A percentile compares a stretch with the other conserved stretches of the same genome.
These are phyloP conservation scores for Rhynchospora breviuscula DNA, from an alignment of 176 grass and related monocot species.

Conservation along the genomic window DNA sequence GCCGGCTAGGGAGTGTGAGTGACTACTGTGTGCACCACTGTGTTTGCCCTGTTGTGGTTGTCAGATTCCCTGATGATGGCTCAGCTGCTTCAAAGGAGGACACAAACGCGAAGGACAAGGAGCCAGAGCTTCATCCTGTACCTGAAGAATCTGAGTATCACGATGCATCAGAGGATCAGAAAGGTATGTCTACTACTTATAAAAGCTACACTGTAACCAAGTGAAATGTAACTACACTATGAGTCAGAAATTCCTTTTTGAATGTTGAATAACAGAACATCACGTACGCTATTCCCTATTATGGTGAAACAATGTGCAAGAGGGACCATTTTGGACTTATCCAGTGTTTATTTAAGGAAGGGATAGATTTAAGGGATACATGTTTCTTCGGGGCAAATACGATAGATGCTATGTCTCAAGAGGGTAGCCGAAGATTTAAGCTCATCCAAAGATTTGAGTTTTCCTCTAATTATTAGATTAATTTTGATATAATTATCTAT, in stretches of 20 bases:
- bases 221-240: neutral
- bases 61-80: slow-evolving; percentile 61
- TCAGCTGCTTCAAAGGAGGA: slow-evolving; percentile 18
- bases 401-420: neutral
- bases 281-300: neutral
- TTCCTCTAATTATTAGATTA: too few relatives aligned
- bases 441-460: neutral
- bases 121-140: slow-evolving; percentile 57
- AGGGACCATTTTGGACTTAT: neutral
- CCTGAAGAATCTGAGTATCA: slow-evolving; percentile 82
- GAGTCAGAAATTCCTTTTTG: too few relatives aligned
- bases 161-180: slow-evolving; percentile 64
- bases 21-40: slow-evolving; percentile 98
- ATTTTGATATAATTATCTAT: too few relatives aligned
- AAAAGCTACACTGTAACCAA: neutral
- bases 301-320: neutral
- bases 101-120: neutral
- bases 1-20: slow-evolving; percentile 83
- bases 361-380: neutral
- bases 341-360: neutral
- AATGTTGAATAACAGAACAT: neutral
- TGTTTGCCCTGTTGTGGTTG: slow-evolving; percentile 87
- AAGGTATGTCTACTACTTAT: slow-evolving; percentile 34
- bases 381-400: neutral
- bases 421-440: too few relatives aligned